Evolutionary conservation across 2,329 filamentous ascomycete species (phyloP).

Genomic region (Didymellaceae sp.): DNA sequence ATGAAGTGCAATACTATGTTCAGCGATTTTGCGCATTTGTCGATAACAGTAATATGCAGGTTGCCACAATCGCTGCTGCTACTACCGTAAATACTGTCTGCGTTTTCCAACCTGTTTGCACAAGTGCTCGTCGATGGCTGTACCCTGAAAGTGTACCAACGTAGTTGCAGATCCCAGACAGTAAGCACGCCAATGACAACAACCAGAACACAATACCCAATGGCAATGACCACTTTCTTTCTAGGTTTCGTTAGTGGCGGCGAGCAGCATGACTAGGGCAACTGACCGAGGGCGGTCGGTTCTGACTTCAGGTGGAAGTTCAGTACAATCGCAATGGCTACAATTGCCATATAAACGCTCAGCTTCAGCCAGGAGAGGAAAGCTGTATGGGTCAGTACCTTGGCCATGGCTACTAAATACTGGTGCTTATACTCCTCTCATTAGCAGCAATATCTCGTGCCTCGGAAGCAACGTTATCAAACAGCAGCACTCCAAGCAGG

Average conservation of each 20-base stretch:
- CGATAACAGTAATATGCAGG: slow-evolving; percentile 51
- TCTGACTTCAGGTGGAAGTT: slow-evolving; percentile 87
- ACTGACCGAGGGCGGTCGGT: slow-evolving; percentile 54
- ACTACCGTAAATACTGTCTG: slow-evolving; percentile 68
- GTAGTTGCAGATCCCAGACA: slow-evolving; percentile 84
- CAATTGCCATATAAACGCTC: slow-evolving; percentile 87
- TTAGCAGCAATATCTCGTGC: slow-evolving; percentile 81
- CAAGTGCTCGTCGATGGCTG: slow-evolving; percentile 76
- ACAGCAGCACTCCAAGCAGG: slow-evolving; percentile 70
- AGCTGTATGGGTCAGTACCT: slow-evolving; percentile 44
- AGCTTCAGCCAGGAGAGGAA: slow-evolving; percentile 93
- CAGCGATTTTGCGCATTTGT: slow-evolving; percentile 44
- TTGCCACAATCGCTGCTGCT: slow-evolving; percentile 49
- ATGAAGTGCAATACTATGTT: slow-evolving; percentile 5
- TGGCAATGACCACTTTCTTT: slow-evolving; percentile 79
- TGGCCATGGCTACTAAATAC: not conserved
- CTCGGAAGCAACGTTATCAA: slow-evolving; percentile 76
- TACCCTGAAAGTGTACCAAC: slow-evolving; percentile 84
- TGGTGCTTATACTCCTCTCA: slow-evolving; percentile 63
- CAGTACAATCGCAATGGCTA: slow-evolving; percentile 86
- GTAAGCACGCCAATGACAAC: slow-evolving; percentile 77
- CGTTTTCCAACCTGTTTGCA: slow-evolving; percentile 93
- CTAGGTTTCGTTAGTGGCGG: slow-evolving; percentile 52
- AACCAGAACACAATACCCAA: slow-evolving; percentile 89
- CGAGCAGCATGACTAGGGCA: not conserved